Evolutionary conservation across 2,329 filamentous ascomycete species (phyloP).

Genomic region (Elsinoe perseae): DNA sequence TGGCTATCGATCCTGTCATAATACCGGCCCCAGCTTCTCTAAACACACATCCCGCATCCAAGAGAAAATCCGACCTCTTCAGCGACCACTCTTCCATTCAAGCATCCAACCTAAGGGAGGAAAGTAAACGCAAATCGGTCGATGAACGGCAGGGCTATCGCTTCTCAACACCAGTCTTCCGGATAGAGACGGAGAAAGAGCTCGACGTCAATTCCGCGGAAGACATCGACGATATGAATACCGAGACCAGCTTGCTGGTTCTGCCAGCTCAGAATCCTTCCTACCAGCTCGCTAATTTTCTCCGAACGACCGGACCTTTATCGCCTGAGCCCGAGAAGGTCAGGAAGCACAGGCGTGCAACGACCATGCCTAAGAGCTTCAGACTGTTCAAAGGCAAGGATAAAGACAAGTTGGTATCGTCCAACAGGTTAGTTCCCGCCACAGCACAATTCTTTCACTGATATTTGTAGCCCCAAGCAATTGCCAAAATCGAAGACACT

Average conservation of each 20-base stretch:
- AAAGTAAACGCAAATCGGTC: neutral
- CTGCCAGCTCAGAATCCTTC: conserved; percentile 26
- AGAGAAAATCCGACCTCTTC: conserved; percentile 9
- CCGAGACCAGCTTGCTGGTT: conserved; percentile 25
- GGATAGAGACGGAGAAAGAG: conserved; percentile 8
- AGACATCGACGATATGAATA: conserved; percentile 27
- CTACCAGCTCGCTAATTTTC: conserved; percentile 33
- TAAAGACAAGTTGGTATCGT: conserved; percentile 17
- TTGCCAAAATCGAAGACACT: conserved; percentile 7
- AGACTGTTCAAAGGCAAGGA: conserved; percentile 26
- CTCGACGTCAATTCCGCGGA: neutral
- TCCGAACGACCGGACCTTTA: conserved; percentile 32
- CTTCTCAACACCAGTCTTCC: neutral
- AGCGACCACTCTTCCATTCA: conserved; percentile 10
- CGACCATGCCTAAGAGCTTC: conserved; percentile 26
- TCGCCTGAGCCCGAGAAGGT: conserved; percentile 21
- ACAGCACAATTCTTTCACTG: too few relatives aligned
- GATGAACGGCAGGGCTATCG: neutral
- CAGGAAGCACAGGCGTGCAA: conserved; percentile 20
- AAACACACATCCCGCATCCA: neutral
- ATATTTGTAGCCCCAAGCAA: neutral
- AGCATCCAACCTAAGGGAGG: neutral
- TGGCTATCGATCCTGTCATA: conserved; percentile 17
- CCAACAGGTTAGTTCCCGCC: conserved; percentile 8
- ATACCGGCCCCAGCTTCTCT: conserved; percentile 9